A percentile compares a stretch with the other conserved stretches of the same genome.
Conservation (phyloP, 2,329 filamentous ascomycete genomes). For the Lithohypha guttulata region DNA sequence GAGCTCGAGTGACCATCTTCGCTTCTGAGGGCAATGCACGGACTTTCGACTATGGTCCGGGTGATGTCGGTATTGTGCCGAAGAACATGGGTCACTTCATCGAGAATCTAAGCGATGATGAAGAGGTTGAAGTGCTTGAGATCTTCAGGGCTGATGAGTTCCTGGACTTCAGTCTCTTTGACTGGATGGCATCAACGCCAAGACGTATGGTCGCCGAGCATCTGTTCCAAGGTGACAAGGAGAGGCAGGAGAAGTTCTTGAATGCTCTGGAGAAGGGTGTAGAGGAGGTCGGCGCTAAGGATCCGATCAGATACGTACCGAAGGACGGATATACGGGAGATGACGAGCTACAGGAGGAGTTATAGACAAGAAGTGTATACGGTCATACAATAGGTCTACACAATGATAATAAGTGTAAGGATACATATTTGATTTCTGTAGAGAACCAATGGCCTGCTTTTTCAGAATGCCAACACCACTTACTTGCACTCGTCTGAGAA, state of each 20-base stretch:
- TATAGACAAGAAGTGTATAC: too few species aligned
- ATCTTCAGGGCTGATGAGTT: slow-evolving; percentile 64
- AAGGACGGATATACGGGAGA: not conserved
- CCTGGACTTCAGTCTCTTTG: slow-evolving; percentile 60
- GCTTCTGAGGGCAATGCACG: slow-evolving; percentile 56
- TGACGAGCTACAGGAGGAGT: not conserved
- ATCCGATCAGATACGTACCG: slow-evolving; percentile 4
- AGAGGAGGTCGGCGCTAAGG: slow-evolving; percentile 5
- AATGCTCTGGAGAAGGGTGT: slow-evolving; percentile 40
- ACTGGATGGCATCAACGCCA: slow-evolving; percentile 66
- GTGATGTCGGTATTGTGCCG: slow-evolving; percentile 68
- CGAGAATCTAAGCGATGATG: slow-evolving; percentile 64
- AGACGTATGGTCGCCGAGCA: slow-evolving; percentile 55
- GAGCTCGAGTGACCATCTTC: slow-evolving; percentile 64
- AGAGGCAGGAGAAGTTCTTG: slow-evolving; percentile 53
- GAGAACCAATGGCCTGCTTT: too few species aligned
- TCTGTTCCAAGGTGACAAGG: slow-evolving; percentile 51
- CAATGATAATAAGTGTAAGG: too few species aligned
- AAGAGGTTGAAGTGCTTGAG: slow-evolving; percentile 64
- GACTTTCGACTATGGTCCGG: slow-evolving; percentile 65
- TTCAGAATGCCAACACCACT: too few species aligned
- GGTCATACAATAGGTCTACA: too few species aligned
- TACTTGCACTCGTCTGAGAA: too few species aligned
- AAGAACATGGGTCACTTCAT: slow-evolving; percentile 72
- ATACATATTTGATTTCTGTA: too few species aligned